A percentile compares a stretch with the other conserved stretches of the same genome.
Conservation (phyloP, 805 yeast species). For the Pichia cabralensis region DNA sequence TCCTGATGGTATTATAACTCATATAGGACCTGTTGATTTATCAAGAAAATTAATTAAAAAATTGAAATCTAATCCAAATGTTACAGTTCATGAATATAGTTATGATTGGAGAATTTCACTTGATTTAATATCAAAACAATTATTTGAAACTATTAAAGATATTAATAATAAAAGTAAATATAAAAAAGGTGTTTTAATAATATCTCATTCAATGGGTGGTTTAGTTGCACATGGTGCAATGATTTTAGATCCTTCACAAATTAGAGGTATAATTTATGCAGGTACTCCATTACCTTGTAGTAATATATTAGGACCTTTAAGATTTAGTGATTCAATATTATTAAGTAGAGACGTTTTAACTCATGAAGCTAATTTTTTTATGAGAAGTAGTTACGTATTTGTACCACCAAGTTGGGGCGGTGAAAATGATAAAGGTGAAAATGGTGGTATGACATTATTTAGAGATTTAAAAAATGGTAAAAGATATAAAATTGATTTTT, state of each 20-base stretch:
- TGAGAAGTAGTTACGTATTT: constrained; percentile 77
- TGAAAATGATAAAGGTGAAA: constrained; percentile 8
- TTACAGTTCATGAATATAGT: constrained; percentile 66
- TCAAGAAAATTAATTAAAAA: constrained; percentile 49
- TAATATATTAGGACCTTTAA: constrained; percentile 75
- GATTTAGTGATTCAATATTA: constrained; percentile 73
- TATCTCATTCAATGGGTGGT: constrained; percentile 96
- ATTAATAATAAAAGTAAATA: constrained; percentile 28
- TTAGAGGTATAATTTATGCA: constrained; percentile 69
- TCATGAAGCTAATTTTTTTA: constrained; percentile 74
- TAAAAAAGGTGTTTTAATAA: constrained; percentile 53
- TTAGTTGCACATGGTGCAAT: constrained; percentile 71
- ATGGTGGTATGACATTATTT: constrained; percentile 55
- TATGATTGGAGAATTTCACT: constrained; percentile 87
- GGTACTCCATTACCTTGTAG: constrained; percentile 82
- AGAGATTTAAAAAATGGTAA: constrained; percentile 50
- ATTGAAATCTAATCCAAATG: constrained; percentile 44
- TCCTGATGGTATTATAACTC: constrained; percentile 71
- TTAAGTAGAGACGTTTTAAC: constrained; percentile 67
- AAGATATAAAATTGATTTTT: constrained; percentile 47
- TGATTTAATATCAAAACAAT: constrained; percentile 40
- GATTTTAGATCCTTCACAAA: constrained; percentile 53
- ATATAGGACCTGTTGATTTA: constrained; percentile 83
- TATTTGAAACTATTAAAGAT: constrained; percentile 37
- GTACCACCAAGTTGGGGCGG: constrained; percentile 53